Percentiles rank a stretch among this genome's conserved stretches.
phyloP scores from a whole-genome alignment of 495 filamentous ascomycete species.

The Xylaria intraflava region DNA sequence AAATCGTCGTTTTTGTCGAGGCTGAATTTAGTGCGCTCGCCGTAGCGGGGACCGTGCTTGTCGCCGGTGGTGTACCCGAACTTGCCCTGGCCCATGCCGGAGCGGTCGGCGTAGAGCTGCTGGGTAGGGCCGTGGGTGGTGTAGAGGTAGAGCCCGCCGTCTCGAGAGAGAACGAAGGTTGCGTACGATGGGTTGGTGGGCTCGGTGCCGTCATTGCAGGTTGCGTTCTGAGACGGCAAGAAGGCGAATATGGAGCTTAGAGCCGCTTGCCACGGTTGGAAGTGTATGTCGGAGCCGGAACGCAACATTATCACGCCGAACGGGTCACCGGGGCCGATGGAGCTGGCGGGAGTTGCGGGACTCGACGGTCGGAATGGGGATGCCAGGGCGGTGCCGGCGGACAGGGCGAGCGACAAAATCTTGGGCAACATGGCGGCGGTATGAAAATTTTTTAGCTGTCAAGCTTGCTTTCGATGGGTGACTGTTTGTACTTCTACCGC shows the following conservation, averaged over 20 bases:
- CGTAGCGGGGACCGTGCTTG: slow-evolving; percentile 30
- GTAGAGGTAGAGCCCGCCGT: slow-evolving; percentile 44
- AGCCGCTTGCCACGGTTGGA: slow-evolving; percentile 35
- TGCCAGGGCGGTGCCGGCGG: slow-evolving; percentile 4
- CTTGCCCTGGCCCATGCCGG: slow-evolving; percentile 50
- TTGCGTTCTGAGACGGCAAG: slow-evolving; percentile 36
- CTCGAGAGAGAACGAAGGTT: slow-evolving; percentile 40
- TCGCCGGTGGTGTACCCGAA: slow-evolving; percentile 44
- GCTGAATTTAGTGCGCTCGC: slow-evolving; percentile 40
- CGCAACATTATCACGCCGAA: slow-evolving; percentile 45
- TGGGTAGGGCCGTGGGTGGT: slow-evolving; percentile 33
- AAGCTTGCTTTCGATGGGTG: no score
- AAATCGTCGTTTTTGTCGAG: slow-evolving; percentile 36
- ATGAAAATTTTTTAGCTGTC: no score
- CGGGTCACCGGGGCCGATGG: slow-evolving; percentile 13
- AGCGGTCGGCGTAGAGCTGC: slow-evolving; percentile 46
- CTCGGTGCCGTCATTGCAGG: slow-evolving; percentile 35
- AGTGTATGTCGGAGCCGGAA: slow-evolving; percentile 41
- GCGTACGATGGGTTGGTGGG: slow-evolving; percentile 23
- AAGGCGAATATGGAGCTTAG: slow-evolving; percentile 39
- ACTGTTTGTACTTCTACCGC: no score
- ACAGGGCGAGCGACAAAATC: neutral
- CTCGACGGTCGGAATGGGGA: neutral
- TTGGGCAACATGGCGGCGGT: slow-evolving; percentile 6
- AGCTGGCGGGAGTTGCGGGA: neutral